phyloP scores from a whole-genome alignment of 768 basidiomycete species.

The Suillus placidus region DNA sequence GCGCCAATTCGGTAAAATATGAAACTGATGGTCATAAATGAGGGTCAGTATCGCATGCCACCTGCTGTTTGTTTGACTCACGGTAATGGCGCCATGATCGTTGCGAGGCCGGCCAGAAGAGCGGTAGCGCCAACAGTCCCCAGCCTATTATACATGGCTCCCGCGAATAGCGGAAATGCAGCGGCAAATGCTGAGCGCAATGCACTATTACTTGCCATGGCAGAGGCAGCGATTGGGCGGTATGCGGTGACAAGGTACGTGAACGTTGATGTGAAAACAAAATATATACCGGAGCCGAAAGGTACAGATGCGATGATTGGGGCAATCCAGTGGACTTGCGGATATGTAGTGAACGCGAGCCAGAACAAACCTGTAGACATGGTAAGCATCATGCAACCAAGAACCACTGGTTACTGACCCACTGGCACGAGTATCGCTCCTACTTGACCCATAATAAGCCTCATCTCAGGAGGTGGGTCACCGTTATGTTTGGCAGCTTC shows the following conservation, averaged over 20 bases:
- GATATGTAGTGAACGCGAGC: constrained; percentile 58
- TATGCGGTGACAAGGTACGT: constrained; percentile 58
- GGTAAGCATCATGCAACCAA: neutral
- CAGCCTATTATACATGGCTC: constrained; percentile 51
- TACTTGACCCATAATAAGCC: constrained; percentile 65
- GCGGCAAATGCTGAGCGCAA: constrained; percentile 50
- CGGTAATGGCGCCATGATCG: constrained; percentile 65
- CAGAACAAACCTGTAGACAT: constrained; percentile 45
- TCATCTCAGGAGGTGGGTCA: constrained; percentile 63
- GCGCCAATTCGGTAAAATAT: constrained; percentile 51
- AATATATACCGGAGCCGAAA: constrained; percentile 59
- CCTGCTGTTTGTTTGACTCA: constrained; percentile 34
- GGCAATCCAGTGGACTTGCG: constrained; percentile 48
- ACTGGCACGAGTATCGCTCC: constrained; percentile 70
- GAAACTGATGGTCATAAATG: constrained; percentile 36
- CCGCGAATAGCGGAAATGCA: constrained; percentile 55
- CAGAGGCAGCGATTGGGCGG: constrained; percentile 56
- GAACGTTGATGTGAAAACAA: constrained; percentile 70
- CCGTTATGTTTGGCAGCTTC: constrained; percentile 44
- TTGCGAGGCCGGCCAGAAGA: constrained; percentile 65
- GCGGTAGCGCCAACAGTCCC: constrained; percentile 75
- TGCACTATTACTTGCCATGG: constrained; percentile 68
- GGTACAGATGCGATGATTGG: constrained; percentile 48
- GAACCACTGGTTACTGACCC: constrained; percentile 36
- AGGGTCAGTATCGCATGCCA: neutral